phyloP scores from a whole-genome alignment of 306 rosid species.

The Inga oerstediana region DNA sequence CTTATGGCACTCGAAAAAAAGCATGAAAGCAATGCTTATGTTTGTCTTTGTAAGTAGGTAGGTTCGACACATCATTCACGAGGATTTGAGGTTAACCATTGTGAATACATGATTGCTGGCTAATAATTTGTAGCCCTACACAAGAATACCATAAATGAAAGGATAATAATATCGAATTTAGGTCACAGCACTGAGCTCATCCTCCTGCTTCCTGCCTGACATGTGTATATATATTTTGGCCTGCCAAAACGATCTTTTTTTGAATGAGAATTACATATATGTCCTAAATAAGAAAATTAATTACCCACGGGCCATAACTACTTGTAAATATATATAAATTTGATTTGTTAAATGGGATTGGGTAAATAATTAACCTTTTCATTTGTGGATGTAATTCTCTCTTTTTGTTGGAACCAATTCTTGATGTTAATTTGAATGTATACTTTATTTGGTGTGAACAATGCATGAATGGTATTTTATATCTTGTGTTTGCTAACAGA shows the following conservation, averaged over 20 bases:
- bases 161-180: too few species aligned
- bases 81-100: neutral
- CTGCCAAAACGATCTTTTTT: too few species aligned
- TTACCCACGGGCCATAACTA: too few species aligned
- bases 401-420: neutral
- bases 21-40: constrained; percentile 1
- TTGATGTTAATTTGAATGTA: neutral
- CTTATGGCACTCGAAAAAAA: constrained; percentile 24
- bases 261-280: too few species aligned
- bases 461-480: constrained; percentile 16
- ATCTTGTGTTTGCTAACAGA: constrained; percentile 44
- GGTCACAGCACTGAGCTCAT: neutral
- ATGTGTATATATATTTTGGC: too few species aligned
- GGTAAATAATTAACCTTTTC: too few species aligned
- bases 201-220: constrained; percentile 27
- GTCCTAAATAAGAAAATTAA: too few species aligned
- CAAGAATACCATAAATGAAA: neutral
- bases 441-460: constrained; percentile 26
- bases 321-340: too few species aligned
- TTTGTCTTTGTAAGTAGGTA: neutral
- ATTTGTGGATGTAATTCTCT: too few species aligned
- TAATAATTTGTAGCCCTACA: neutral
- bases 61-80: constrained; percentile 10
- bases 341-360: too few species aligned
- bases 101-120: neutral